Percentiles rank a stretch among this genome's conserved stretches.
phyloP scores from a whole-genome alignment of 164 flowering plant genomes.

The Vitis rupestris region DNA sequence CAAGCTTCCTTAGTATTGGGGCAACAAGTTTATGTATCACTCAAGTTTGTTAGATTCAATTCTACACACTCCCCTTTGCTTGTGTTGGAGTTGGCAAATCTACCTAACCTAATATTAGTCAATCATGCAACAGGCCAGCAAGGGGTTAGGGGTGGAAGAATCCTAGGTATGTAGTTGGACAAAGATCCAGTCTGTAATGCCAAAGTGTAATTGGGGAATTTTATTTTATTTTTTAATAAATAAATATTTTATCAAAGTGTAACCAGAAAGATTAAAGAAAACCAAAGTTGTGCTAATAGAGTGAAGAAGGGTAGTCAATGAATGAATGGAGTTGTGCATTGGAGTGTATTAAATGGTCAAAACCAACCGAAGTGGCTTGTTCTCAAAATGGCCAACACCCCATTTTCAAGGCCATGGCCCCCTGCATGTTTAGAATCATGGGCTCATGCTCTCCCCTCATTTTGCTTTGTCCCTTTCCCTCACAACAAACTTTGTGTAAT shows the following conservation, averaged over 20 bases:
- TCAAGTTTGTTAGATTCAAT: too few species aligned
- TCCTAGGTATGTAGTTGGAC: slow-evolving; percentile 14
- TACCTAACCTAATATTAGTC: neutral
- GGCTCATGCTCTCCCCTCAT: slow-evolving; percentile 11
- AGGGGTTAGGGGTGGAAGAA: neutral
- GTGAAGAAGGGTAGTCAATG: neutral
- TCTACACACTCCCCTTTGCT: too few species aligned
- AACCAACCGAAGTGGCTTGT: slow-evolving; percentile 19
- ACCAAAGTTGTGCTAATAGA: neutral
- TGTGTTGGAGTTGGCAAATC: neutral
- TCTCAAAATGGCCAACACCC: slow-evolving; percentile 19
- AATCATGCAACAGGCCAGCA: slow-evolving; percentile 9
- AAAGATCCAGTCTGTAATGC: slow-evolving; percentile 17
- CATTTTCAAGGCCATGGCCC: slow-evolving; percentile 24
- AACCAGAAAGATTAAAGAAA: neutral
- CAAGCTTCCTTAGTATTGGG: too few species aligned
- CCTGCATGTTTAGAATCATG: slow-evolving; percentile 16
- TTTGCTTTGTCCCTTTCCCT: slow-evolving; percentile 13
- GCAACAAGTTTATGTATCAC: too few species aligned
- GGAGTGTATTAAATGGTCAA: neutral
- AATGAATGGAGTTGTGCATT: neutral
- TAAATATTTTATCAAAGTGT: too few species aligned
- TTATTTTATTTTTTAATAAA: too few species aligned
- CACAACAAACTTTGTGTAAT: slow-evolving; percentile 4
- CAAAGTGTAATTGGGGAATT: neutral